These are phyloP conservation scores for Cairneyella variabilis DNA, from an alignment of 495 filamentous ascomycete species.

Conservation along the genomic window DNA sequence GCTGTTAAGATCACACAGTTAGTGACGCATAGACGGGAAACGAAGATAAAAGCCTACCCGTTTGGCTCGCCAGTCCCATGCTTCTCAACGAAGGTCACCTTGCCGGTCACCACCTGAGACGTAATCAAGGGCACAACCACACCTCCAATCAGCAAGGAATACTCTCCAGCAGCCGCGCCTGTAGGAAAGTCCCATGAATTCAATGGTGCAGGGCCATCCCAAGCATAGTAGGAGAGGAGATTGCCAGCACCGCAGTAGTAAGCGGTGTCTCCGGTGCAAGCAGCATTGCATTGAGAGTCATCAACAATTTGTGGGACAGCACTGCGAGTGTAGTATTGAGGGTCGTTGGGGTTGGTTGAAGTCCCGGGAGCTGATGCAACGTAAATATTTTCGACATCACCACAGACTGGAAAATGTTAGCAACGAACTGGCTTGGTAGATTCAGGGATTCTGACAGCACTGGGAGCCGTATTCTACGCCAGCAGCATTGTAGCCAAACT, in stretches of 20 bases:
- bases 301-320: constrained; percentile 20
- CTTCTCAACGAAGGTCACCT: constrained; percentile 63
- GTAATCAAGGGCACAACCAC: constrained; percentile 60
- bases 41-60: too few relatives aligned
- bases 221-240: constrained; percentile 47
- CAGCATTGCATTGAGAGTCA: constrained; percentile 51
- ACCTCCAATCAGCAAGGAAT: constrained; percentile 50
- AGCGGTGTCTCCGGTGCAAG: constrained; percentile 49
- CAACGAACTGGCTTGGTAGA: too few relatives aligned
- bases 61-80: constrained; percentile 52
- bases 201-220: constrained; percentile 23
- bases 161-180: constrained; percentile 50
- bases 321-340: constrained; percentile 1
- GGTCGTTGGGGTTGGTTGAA: neutral
- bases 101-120: constrained; percentile 53
- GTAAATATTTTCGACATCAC: constrained; percentile 6
- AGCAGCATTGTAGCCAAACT: constrained; percentile 36
- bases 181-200: constrained; percentile 32
- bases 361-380: constrained; percentile 4
- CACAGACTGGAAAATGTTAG: too few relatives aligned
- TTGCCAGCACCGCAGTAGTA: constrained; percentile 53
- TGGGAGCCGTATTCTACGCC: constrained; percentile 40
- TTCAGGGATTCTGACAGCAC: too few relatives aligned
- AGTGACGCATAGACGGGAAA: too few relatives aligned
- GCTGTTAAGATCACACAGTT: too few relatives aligned